Percentiles rank a stretch among this genome's conserved stretches.
Evolutionary conservation across 345 rosid genomes (phyloP).

Genomic region (Physaria fendleri): DNA sequence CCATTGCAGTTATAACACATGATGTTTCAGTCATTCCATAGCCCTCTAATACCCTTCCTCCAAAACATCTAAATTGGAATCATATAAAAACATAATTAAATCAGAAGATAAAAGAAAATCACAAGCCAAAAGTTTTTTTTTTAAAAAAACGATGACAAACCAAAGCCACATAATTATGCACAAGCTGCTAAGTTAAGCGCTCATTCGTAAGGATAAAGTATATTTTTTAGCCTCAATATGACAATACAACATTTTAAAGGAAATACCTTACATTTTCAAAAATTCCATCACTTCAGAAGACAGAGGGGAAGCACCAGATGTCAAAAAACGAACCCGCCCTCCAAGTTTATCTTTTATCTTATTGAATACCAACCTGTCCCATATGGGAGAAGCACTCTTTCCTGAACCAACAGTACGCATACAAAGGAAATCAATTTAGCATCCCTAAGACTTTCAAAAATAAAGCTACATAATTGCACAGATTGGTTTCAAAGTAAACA

Average conservation of each 20-base stretch:
- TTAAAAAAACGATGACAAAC: not conserved
- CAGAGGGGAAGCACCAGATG: conserved; percentile 94
- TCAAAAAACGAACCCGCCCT: conserved; percentile 76
- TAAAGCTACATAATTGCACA: not conserved
- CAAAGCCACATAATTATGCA: conserved; percentile 1
- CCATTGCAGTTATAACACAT: conserved; percentile 34
- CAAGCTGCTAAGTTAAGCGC: conserved; percentile 10
- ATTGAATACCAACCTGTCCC: conserved; percentile 97
- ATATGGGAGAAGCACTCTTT: conserved; percentile 86
- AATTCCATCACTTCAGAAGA: conserved; percentile 96
- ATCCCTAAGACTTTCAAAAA: not conserved
- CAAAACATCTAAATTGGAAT: conserved; percentile 86
- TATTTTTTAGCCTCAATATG: too few species aligned
- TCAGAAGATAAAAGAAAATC: not conserved
- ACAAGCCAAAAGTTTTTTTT: too few species aligned
- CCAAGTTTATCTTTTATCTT: conserved; percentile 87
- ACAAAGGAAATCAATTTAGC: conserved; percentile 9
- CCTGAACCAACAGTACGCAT: too few species aligned
- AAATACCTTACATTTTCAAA: conserved; percentile 85
- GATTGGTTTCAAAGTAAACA: not conserved
- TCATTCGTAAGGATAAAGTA: too few species aligned
- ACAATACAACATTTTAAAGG: too few species aligned
- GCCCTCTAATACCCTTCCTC: conserved; percentile 42
- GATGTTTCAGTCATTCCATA: conserved; percentile 41
- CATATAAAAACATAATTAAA: too few species aligned